Evolutionary conservation across 768 basidiomycete genomes (phyloP).

Genomic region (Amanita subjunquillea): DNA sequence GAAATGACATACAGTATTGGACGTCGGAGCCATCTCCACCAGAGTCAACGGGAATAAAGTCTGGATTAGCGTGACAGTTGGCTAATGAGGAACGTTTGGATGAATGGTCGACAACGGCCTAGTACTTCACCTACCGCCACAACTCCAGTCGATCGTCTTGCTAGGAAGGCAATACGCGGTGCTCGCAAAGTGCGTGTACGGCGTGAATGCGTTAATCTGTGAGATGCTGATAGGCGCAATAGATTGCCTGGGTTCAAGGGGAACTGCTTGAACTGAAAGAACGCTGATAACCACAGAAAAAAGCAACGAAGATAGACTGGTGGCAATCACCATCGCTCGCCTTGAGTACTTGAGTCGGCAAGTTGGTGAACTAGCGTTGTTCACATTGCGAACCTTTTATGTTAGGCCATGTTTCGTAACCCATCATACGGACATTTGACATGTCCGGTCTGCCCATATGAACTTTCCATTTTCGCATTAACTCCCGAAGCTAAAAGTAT

Average conservation of each 20-base stretch:
- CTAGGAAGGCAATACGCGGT: slow-evolving; percentile 30
- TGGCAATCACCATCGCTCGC: no score
- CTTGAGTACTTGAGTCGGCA: no score
- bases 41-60: slow-evolving; percentile 27
- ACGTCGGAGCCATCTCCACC: slow-evolving; percentile 33
- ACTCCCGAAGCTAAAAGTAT: no score
- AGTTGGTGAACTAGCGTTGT: no score
- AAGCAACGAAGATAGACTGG: not conserved
- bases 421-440: no score
- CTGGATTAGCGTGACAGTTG: not conserved
- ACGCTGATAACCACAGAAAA: not conserved
- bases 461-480: no score
- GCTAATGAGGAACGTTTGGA: not conserved
- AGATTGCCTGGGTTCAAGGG: slow-evolving; percentile 6
- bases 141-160: slow-evolving; percentile 32
- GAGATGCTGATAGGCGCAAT: slow-evolving; percentile 22
- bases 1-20: slow-evolving; percentile 27
- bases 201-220: slow-evolving; percentile 25
- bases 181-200: slow-evolving; percentile 34
- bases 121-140: slow-evolving; percentile 26
- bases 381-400: no score
- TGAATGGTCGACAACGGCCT: not conserved
- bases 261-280: not conserved
- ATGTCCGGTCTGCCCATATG: no score
- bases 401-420: no score